Conservation (phyloP, 352 stramenopile species). For the Pythium oligandrum region DNA sequence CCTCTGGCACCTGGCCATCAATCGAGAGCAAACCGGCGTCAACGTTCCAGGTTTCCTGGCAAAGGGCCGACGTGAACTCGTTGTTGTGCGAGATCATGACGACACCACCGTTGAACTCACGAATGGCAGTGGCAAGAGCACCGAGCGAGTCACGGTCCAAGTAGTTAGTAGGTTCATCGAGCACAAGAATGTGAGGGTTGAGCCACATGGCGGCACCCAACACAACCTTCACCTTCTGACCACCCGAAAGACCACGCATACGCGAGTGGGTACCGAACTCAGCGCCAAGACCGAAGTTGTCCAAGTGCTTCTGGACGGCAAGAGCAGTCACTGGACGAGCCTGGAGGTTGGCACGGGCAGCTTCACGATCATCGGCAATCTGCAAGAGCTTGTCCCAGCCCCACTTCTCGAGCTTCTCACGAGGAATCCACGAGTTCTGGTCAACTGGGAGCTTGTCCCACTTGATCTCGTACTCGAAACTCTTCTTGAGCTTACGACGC, state of each 20-base stretch:
- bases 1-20: slow-evolving; percentile 75
- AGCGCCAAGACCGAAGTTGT: slow-evolving; percentile 94
- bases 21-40: slow-evolving; percentile 83
- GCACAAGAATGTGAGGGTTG: slow-evolving; percentile 93
- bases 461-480: slow-evolving; percentile 97
- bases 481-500: slow-evolving; percentile 93
- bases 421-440: slow-evolving; percentile 94
- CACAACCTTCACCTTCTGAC: slow-evolving; percentile 99
- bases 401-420: slow-evolving; percentile 95
- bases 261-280: slow-evolving; percentile 98
- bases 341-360: slow-evolving; percentile 91
- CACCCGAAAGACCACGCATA: slow-evolving; percentile 96
- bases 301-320: slow-evolving; percentile 96
- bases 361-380: slow-evolving; percentile 94
- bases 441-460: slow-evolving; percentile 93
- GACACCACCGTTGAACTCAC: slow-evolving; percentile 96
- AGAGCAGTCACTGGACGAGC: slow-evolving; percentile 91
- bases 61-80: slow-evolving; percentile 94
- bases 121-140: slow-evolving; percentile 94
- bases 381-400: slow-evolving; percentile 96
- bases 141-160: slow-evolving; percentile 96
- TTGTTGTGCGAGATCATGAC: slow-evolving; percentile 98
- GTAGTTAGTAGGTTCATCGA: slow-evolving; percentile 96
- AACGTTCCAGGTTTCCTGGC: slow-evolving; percentile 94
- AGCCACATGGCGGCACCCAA: slow-evolving; percentile 96